phyloP scores from a whole-genome alignment of 352 stramenopile species.

The Nannochloropsis limnetica region DNA sequence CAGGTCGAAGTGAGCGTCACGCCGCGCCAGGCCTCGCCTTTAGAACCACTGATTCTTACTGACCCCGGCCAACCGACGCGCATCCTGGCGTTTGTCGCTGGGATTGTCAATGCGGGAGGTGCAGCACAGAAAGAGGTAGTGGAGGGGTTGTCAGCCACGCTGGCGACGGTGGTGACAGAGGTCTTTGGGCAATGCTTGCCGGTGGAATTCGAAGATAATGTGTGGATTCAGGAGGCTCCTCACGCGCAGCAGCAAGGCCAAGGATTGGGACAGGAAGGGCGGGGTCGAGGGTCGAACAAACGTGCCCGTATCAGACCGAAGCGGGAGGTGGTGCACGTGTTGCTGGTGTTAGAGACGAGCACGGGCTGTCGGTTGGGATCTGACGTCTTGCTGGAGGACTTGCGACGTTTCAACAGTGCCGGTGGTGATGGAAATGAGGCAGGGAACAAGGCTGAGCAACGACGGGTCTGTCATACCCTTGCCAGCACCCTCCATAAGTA shows the following conservation, averaged over 20 bases:
- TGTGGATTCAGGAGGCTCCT: background rate
- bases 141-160: background rate
- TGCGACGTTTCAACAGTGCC: background rate
- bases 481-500: background rate
- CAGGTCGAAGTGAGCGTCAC: constrained; percentile 1
- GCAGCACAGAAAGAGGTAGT: background rate
- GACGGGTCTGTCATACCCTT: background rate
- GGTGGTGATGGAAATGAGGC: background rate
- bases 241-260: background rate
- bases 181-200: background rate
- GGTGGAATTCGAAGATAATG: background rate
- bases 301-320: background rate
- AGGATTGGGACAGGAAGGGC: background rate
- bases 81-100: background rate
- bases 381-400: constrained; percentile 23
- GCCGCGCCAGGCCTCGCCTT: background rate
- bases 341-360: background rate
- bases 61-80: background rate
- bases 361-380: background rate
- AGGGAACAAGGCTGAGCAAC: background rate
- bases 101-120: background rate
- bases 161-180: background rate
- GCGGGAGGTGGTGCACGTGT: constrained; percentile 19
- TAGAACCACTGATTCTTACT: background rate
- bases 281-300: background rate